Percentiles rank a stretch among this genome's conserved stretches.
phyloP scores from a whole-genome alignment of 495 filamentous ascomycete genomes.

The Penicillium malachiteum region DNA sequence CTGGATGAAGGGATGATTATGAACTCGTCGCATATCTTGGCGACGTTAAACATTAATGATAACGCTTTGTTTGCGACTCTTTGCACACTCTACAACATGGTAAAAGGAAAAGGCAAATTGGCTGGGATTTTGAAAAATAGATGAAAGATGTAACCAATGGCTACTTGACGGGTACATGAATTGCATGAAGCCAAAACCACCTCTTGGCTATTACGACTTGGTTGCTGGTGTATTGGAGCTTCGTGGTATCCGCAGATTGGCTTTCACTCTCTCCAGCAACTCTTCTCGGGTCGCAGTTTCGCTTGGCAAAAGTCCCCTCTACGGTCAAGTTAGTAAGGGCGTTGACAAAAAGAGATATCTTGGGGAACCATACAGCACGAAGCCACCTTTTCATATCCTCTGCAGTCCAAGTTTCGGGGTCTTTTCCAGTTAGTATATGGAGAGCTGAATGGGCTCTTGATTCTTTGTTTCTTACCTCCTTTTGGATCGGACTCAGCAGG shows the following conservation, averaged over 20 bases:
- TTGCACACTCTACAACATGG: too few species aligned
- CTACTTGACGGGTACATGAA: neutral
- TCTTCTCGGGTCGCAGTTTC: slow-evolving; percentile 68
- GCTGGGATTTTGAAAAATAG: too few species aligned
- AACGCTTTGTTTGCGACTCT: too few species aligned
- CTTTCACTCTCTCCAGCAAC: slow-evolving; percentile 74
- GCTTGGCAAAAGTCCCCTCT: slow-evolving; percentile 74
- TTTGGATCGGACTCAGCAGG: slow-evolving; percentile 69
- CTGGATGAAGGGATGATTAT: too few species aligned
- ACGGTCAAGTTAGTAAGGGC: neutral
- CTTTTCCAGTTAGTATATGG: slow-evolving; percentile 23
- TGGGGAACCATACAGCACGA: slow-evolving; percentile 56
- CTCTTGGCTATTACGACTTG: slow-evolving; percentile 5
- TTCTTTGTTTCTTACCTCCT: slow-evolving; percentile 51
- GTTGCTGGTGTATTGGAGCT: slow-evolving; percentile 13
- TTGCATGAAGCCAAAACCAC: neutral
- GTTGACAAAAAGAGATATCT: neutral
- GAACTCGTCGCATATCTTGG: too few species aligned
- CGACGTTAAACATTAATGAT: too few species aligned
- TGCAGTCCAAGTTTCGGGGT: slow-evolving; percentile 70
- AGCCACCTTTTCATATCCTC: slow-evolving; percentile 77
- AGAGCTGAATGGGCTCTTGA: neutral
- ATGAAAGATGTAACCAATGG: neutral
- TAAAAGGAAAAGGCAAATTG: too few species aligned
- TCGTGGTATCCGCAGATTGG: slow-evolving; percentile 63